Conservation (phyloP, 1,284 basidiomycete species). For the Ceratobasidium sp. region DNA sequence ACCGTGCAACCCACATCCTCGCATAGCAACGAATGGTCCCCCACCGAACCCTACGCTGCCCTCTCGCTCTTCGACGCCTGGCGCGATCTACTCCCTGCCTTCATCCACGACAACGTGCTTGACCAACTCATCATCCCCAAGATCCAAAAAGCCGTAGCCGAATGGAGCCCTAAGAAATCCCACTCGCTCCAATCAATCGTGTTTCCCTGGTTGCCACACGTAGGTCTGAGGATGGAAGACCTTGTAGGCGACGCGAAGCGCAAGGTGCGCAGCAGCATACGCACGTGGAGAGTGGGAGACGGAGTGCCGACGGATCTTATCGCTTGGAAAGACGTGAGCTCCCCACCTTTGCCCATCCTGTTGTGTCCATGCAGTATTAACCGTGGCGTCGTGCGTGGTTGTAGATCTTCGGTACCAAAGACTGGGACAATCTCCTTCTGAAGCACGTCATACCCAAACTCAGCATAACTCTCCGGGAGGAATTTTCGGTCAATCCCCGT, state of each 20-base stretch:
- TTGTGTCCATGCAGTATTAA: slow-evolving; percentile 4
- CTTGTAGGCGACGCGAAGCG: slow-evolving; percentile 86
- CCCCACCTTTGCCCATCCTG: slow-evolving; percentile 18
- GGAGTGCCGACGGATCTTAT: slow-evolving; percentile 77
- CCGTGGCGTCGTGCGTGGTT: not conserved
- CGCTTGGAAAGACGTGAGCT: slow-evolving; percentile 83
- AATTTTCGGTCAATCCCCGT: slow-evolving; percentile 89
- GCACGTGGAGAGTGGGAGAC: slow-evolving; percentile 80
- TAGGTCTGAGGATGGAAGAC: slow-evolving; percentile 81
- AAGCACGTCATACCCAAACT: slow-evolving; percentile 93
- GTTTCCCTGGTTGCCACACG: slow-evolving; percentile 94
- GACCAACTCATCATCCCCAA: slow-evolving; percentile 97
- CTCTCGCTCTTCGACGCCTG: slow-evolving; percentile 89
- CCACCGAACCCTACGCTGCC: slow-evolving; percentile 75
- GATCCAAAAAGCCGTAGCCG: slow-evolving; percentile 81
- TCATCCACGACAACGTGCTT: slow-evolving; percentile 93
- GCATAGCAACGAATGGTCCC: slow-evolving; percentile 85
- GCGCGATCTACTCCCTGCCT: slow-evolving; percentile 86
- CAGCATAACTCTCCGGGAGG: slow-evolving; percentile 77
- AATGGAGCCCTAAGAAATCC: slow-evolving; percentile 77
- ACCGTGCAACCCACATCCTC: not conserved
- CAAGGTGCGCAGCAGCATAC: slow-evolving; percentile 81
- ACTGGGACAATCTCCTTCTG: slow-evolving; percentile 93
- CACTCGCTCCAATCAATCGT: slow-evolving; percentile 79
- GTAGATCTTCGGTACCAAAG: slow-evolving; percentile 76